A percentile compares a stretch with the other conserved stretches of the same genome.
These are phyloP conservation scores for Solanum hybrid DNA, from an alignment of 305 asterid species.

Conservation along the genomic window DNA sequence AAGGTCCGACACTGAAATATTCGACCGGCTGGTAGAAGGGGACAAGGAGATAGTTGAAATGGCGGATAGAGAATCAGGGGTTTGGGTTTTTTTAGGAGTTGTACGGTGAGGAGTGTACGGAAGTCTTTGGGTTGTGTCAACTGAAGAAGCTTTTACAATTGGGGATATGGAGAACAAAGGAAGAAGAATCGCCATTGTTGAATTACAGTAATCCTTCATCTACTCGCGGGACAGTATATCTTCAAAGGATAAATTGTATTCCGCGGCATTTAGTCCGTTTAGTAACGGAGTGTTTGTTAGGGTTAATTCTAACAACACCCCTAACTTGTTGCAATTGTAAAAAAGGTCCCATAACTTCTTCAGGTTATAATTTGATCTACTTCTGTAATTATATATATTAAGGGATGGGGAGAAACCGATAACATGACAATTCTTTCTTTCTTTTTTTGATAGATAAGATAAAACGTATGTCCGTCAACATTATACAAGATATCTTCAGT, in stretches of 20 bases:
- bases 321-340: background rate
- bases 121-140: constrained; percentile 55
- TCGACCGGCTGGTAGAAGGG: constrained; percentile 14
- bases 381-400: too few relatives aligned
- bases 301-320: background rate
- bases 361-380: background rate
- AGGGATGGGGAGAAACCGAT: background rate
- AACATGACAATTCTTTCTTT: too few relatives aligned
- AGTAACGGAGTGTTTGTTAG: background rate
- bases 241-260: background rate
- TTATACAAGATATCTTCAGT: background rate
- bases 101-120: constrained; percentile 81
- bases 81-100: constrained; percentile 19
- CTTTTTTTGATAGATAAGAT: background rate
- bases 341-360: background rate
- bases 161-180: constrained; percentile 19
- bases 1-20: constrained; percentile 49
- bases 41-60: constrained; percentile 16
- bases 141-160: constrained; percentile 44
- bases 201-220: background rate
- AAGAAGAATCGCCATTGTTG: constrained; percentile 37
- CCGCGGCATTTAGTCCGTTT: background rate
- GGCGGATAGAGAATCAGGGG: constrained; percentile 20
- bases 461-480: too few relatives aligned
- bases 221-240: background rate